Conservation (phyloP, 495 filamentous ascomycete species). For the Daldinia caldariorum region DNA sequence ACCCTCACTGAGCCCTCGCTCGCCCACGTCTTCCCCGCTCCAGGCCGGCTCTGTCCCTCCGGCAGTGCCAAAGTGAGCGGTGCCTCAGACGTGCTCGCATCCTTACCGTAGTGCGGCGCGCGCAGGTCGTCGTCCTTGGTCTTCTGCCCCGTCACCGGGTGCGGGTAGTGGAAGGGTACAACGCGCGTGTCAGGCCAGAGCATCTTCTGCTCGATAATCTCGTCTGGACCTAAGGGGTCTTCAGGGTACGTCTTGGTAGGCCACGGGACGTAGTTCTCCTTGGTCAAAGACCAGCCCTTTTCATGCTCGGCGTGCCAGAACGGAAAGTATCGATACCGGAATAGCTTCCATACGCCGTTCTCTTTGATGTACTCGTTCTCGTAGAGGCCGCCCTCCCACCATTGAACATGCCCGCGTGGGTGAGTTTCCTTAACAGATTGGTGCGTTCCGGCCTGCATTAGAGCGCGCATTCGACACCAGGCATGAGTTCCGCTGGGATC, state of each 20-base stretch:
- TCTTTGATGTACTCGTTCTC: constrained; percentile 70
- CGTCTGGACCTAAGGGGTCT: constrained; percentile 61
- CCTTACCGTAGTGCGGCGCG: constrained; percentile 57
- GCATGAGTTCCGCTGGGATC: constrained; percentile 58
- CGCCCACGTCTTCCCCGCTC: constrained; percentile 49
- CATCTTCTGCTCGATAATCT: constrained; percentile 63
- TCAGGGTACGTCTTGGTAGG: constrained; percentile 56
- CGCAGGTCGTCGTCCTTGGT: constrained; percentile 58
- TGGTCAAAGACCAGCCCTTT: constrained; percentile 62
- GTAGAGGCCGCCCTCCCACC: constrained; percentile 68
- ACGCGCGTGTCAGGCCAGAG: constrained; percentile 66
- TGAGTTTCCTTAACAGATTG: constrained; percentile 57
- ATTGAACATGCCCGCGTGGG: constrained; percentile 61
- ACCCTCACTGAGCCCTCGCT: constrained; percentile 50
- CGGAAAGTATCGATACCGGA: constrained; percentile 64
- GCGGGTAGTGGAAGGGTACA: constrained; percentile 65
- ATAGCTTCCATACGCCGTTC: constrained; percentile 64
- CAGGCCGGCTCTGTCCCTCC: constrained; percentile 51
- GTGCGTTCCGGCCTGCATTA: constrained; percentile 66
- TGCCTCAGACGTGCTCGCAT: constrained; percentile 50
- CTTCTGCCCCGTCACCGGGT: constrained; percentile 61
- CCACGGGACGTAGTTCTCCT: constrained; percentile 63
- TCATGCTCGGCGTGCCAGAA: constrained; percentile 66
- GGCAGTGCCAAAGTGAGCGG: constrained; percentile 58
- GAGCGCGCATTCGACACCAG: constrained; percentile 63